Evolutionary conservation across 139 green algal species (phyloP), one percentile per base, ranked within the genome.

Genomic region (Limnomonas spitsbergensis): DNA sequence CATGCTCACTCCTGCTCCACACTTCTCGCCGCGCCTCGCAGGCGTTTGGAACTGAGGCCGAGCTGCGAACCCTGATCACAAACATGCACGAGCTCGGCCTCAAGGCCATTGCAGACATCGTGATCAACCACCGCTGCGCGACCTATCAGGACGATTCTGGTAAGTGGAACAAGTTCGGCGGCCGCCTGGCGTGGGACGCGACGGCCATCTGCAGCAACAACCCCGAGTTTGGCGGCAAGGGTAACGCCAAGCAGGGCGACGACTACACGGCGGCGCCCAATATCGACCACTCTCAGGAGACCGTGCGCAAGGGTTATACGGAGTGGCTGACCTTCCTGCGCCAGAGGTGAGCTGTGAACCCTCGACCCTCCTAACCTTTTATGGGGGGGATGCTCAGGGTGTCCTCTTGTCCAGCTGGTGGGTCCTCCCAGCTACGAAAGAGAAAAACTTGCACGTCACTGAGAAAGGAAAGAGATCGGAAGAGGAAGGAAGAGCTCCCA

Each of bases 251-350:
- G 89, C 87, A 69, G 68, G 68, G 90, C 2, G 94, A 98, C 52
- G 90, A 97, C 84, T 98, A 97, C 80, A 52, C 83, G 1, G 94
- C 94, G 1, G 95, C 95, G 42, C 95, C 95, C 53, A 97, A 98
- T 83, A 91, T 98, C 61, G 95, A 98, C 85, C 95, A 98, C 90
- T 90, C 87, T 2, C 86, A 94, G 85, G 86, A 93, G 77, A 68
- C 79, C 31, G 82, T 97, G 37, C 88, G 91, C 39, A 82, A 87
- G 61, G 94, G 96, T 82, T 84, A 98, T 40, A 89, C 80, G 1
- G 80, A 93, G 38, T 98, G 95, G 95, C 78, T 98, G 77, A 90
- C 89, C 37, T 96, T 84, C 74, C 86, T 98, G 74, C 86, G 90
- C 68, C 89, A 93, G 37, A 90, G 85, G 47, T 61, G 20, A 29